Evolutionary conservation across 805 yeast species (phyloP).

Genomic region (Kockiozyma suomiensis): DNA sequence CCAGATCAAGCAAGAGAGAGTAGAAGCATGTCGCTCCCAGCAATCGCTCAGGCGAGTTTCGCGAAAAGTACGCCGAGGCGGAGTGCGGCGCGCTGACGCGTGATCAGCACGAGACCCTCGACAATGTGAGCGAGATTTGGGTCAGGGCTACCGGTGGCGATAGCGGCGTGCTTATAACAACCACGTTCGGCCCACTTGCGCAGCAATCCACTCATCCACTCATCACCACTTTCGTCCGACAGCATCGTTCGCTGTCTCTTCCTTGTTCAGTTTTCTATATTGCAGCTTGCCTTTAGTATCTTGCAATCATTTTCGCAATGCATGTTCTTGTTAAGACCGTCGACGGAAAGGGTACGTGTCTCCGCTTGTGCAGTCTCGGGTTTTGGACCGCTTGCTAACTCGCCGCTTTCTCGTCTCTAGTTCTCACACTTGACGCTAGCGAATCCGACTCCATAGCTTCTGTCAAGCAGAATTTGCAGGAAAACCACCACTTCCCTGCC

Average conservation of each 20-base stretch:
- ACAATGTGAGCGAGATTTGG: not conserved
- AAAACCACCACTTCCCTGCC: slow-evolving; percentile 20
- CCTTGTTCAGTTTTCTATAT: too few species aligned
- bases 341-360: slow-evolving; percentile 30
- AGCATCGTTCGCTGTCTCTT: not conserved
- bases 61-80: not conserved
- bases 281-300: not conserved
- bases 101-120: not conserved
- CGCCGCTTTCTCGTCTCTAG: slow-evolving; percentile 1
- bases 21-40: too few species aligned
- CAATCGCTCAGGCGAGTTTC: not conserved
- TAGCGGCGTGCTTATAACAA: slow-evolving; percentile 4
- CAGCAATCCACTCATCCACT: not conserved
- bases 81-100: slow-evolving; percentile 4
- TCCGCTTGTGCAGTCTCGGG: not conserved
- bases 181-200: slow-evolving; percentile 6
- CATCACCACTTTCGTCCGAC: not conserved
- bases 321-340: slow-evolving; percentile 30
- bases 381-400: not conserved
- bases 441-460: slow-evolving; percentile 19
- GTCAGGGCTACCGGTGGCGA: slow-evolving; percentile 10
- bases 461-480: slow-evolving; percentile 25
- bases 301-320: slow-evolving; percentile 6
- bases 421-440: slow-evolving; percentile 18
- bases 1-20: too few species aligned